Base-by-base conservation (phyloP, 805 yeast genomes). In the Candida vartiovaarae region DNA sequence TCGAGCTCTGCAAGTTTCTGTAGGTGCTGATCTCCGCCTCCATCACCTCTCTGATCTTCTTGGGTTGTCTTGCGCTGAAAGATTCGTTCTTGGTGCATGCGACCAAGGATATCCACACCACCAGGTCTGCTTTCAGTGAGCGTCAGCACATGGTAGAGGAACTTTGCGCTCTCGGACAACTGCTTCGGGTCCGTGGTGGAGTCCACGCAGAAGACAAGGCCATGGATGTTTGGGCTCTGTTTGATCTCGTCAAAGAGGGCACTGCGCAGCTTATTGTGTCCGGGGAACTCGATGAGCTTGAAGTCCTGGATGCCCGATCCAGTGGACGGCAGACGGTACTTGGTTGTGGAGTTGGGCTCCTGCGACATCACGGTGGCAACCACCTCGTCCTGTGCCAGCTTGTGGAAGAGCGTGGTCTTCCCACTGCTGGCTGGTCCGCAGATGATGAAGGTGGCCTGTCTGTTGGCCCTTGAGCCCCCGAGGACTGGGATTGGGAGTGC, bases 31-130 rank as follows among this genome's bases (percentile, higher is more conserved):
- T 72, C 57, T 84, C 95, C 5, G 59, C 49, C 55, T 84, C 91
- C 43, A 91, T 62, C 34, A 78, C 60, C 26, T 70, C 69, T 51
- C 67, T 72, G 41, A 90, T 75, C 56, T 83, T 80, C 40, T 64
- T 54, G 8, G 80, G 70, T 23, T 93, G 91, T 53, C 87, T 75
- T 11, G 95, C 76, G 48, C 88, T 86, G 66, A 93, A 93, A 34
- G 82, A 73, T 54, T 93, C 98, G 41, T 76, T 74, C 61, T 91
- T 91, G 67, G 91, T 91, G 48, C 93, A 80, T 15, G 90, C 93
- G 46, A 93, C 65, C 39, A 84, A 84, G 66, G 35, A 84, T 70
- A 57, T 86, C 91, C 24, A 84, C 72, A 4, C 95, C 95, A 48
- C 76, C 78, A 15, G 80, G 77, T 40, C 71, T 66, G 51, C 64